Conservation (phyloP, 306 rosid species). For the Gynostemma pentaphyllum region DNA sequence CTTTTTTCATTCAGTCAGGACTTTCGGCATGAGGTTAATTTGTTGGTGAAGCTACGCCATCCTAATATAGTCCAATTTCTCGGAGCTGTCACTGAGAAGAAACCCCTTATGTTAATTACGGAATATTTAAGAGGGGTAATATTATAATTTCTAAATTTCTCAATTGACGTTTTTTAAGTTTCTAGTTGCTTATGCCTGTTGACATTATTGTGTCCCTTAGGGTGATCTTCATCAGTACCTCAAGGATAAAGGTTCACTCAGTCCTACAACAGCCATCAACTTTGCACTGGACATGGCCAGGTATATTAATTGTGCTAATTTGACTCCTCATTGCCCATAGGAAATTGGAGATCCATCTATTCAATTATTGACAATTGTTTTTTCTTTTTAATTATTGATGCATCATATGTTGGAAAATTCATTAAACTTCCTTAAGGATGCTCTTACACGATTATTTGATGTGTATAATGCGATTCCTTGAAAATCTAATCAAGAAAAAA, state of each 20-base stretch:
- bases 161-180: background rate
- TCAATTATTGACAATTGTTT: too few species aligned
- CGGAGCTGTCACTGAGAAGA: constrained; percentile 97
- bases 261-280: constrained; percentile 54
- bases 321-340: constrained; percentile 6
- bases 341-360: background rate
- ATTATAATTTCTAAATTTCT: background rate
- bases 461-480: background rate
- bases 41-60: constrained; percentile 98
- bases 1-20: constrained; percentile 61
- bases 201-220: constrained; percentile 30
- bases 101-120: constrained; percentile 87
- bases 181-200: background rate
- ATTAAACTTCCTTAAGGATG: too few species aligned
- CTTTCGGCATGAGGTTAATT: constrained; percentile 88
- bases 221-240: constrained; percentile 93
- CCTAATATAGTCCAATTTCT: constrained; percentile 98
- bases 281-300: constrained; percentile 87
- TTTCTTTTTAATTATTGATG: too few species aligned
- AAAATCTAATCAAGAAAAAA: background rate
- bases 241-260: constrained; percentile 71
- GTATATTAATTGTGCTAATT: constrained; percentile 14
- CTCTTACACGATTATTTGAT: too few species aligned
- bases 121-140: constrained; percentile 96
- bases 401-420: too few species aligned